phyloP scores from a whole-genome alignment of 2,329 filamentous ascomycete genomes.

The Piedraia hortae region DNA sequence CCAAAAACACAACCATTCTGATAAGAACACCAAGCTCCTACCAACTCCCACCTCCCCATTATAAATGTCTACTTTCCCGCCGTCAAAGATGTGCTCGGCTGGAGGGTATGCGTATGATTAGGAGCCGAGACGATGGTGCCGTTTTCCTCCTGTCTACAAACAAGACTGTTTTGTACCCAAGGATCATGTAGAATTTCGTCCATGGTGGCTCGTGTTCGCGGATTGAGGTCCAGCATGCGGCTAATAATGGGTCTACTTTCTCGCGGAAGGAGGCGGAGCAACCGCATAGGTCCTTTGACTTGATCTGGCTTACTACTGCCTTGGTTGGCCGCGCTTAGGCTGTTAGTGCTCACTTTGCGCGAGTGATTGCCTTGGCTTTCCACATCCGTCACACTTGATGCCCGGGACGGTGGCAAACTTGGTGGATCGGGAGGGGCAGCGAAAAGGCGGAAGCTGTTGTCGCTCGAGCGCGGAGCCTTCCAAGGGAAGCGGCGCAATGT shows the following conservation, averaged over 20 bases:
- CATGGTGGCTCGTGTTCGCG: slow-evolving; percentile 57
- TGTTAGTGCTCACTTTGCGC: slow-evolving; percentile 6
- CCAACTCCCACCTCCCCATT: too few relatives aligned
- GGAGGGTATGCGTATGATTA: slow-evolving; percentile 57
- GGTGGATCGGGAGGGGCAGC: slow-evolving; percentile 59
- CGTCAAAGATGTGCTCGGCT: slow-evolving; percentile 11
- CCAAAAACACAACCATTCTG: too few relatives aligned
- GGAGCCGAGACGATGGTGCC: slow-evolving; percentile 44
- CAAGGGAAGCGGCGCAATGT: slow-evolving; percentile 80
- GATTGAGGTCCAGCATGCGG: slow-evolving; percentile 75
- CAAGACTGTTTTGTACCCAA: slow-evolving; percentile 65
- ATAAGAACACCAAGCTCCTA: background rate
- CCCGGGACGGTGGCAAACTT: slow-evolving; percentile 17
- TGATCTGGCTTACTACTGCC: slow-evolving; percentile 20
- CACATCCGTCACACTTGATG: slow-evolving; percentile 8
- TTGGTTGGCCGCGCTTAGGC: slow-evolving; percentile 4
- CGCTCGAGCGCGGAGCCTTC: slow-evolving; percentile 76
- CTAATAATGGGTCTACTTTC: slow-evolving; percentile 77
- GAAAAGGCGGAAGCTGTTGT: slow-evolving; percentile 89
- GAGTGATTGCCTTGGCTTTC: slow-evolving; percentile 11
- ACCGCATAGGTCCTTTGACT: slow-evolving; percentile 76
- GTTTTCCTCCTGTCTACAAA: slow-evolving; percentile 53
- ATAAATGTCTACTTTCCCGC: slow-evolving; percentile 7
- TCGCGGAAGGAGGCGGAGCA: slow-evolving; percentile 61
- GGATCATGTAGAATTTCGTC: slow-evolving; percentile 64